Evolutionary conservation across 148 eudicot species (phyloP), one percentile per base, ranked within the genome.

Genomic region (Silene conica): DNA sequence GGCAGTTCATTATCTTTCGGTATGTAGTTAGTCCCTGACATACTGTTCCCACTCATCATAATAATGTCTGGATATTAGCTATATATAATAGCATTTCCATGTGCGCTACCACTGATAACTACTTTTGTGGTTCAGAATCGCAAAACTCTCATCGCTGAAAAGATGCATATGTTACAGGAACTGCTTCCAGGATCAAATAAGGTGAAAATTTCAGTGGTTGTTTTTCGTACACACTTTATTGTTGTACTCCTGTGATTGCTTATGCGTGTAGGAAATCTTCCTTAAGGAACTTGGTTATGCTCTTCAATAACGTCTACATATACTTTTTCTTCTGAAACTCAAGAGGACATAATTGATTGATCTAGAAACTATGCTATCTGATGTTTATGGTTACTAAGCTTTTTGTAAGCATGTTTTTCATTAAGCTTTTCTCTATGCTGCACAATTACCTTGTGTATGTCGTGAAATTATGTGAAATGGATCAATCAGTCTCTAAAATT

Each of bases 161-260:
- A 41, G 64, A 23, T 77, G 58, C 75, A 58, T 41, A 75, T 57
- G 22, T 41, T 77, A 23, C 75, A 54, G 45, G 75, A 77, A 56
- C 71, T 77, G 25, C 75, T 77, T 55, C 80, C 80, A 55, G 56
- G 26, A 22, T 21, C 80, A 41, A 23, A 23, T 5, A 65, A 77
- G 80, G 80, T 77, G 52, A 54, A 41, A 57, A 34, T 34, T 34
- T 34, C 41, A 34, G 41, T 3, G 41, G 41, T 5, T 34, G 41
- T 1, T 5, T 34, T 1, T 34, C 41, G 5, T 34, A 34, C 41
- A 34, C 41, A 34, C 5, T 34, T 34, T 34, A 34, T 26, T 26
- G 28, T 34, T 34, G 41, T 34, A 69, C 50, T 16, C 69, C 28
- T 61, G 38, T 45, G 14, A 46, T 20, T 50, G 13, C 23, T 71